These are phyloP conservation scores for Claviceps monticola DNA, from an alignment of 2,329 filamentous ascomycete genomes.

Conservation along the genomic window DNA sequence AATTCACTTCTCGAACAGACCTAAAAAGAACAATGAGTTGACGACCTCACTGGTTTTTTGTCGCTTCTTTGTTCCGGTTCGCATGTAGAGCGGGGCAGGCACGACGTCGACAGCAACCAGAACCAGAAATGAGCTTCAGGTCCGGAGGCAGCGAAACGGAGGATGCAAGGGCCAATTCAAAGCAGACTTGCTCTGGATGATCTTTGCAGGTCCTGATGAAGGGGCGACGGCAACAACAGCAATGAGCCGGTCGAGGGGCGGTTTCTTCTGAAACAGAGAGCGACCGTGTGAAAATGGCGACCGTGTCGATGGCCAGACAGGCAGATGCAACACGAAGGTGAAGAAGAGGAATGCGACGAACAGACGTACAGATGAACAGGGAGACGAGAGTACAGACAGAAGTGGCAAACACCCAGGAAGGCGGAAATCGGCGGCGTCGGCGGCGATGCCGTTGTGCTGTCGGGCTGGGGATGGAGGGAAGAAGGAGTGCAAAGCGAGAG, in stretches of 20 bases:
- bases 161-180: background rate
- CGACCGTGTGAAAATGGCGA: background rate
- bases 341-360: slow-evolving; percentile 2
- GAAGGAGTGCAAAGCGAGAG: slow-evolving; percentile 10
- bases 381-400: slow-evolving; percentile 6
- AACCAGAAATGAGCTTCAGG: background rate
- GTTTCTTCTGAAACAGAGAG: slow-evolving; percentile 2
- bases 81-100: background rate
- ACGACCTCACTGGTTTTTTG: background rate
- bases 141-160: background rate
- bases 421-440: slow-evolving; percentile 13
- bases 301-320: background rate
- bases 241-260: background rate
- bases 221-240: background rate
- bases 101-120: background rate
- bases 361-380: slow-evolving; percentile 4
- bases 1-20: background rate
- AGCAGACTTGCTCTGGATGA: background rate
- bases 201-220: slow-evolving; percentile 1
- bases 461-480: slow-evolving; percentile 13
- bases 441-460: slow-evolving; percentile 15
- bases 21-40: background rate
- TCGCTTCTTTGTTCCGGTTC: background rate
- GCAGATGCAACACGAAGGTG: background rate
- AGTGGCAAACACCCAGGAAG: slow-evolving; percentile 9